Percentiles rank a stretch among this genome's conserved stretches.
Evolutionary conservation across 345 rosid species (phyloP).

Genomic region (Citrus inodora): DNA sequence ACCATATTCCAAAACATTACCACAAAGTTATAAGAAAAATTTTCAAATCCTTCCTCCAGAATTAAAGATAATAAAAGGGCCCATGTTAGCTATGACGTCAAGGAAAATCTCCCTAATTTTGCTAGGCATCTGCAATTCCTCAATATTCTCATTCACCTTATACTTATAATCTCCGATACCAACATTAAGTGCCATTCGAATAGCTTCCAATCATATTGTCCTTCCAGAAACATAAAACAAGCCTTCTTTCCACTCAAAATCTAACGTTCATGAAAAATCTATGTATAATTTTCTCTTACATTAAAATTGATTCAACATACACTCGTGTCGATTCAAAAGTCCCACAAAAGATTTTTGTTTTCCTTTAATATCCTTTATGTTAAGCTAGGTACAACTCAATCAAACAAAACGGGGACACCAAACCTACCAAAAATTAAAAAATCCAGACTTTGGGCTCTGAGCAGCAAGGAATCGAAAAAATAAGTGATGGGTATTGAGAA

Average conservation of each 20-base stretch:
- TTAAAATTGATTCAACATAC: not conserved
- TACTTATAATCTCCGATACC: no score
- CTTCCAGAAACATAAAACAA: not conserved
- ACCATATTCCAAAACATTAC: not conserved
- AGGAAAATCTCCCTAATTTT: not conserved
- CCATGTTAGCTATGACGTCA: not conserved
- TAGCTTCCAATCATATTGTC: not conserved
- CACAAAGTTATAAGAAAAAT: not conserved
- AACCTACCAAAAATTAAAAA: not conserved
- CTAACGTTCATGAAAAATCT: not conserved
- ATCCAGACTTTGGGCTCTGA: not conserved
- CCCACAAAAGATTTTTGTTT: no score
- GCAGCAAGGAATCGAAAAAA: not conserved
- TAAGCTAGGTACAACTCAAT: not conserved
- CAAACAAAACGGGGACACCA: not conserved
- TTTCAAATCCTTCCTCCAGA: not conserved
- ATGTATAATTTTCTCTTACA: not conserved
- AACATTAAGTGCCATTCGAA: no score
- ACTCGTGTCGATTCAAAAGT: not conserved
- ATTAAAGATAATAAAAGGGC: not conserved
- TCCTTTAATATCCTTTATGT: not conserved
- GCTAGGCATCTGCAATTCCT: not conserved
- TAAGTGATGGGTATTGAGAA: not conserved
- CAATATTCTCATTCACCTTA: not conserved
- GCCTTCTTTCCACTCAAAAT: not conserved